These are phyloP conservation scores for Lipomyces yamanashiensis DNA, from an alignment of 805 yeast genomes.

Conservation along the genomic window DNA sequence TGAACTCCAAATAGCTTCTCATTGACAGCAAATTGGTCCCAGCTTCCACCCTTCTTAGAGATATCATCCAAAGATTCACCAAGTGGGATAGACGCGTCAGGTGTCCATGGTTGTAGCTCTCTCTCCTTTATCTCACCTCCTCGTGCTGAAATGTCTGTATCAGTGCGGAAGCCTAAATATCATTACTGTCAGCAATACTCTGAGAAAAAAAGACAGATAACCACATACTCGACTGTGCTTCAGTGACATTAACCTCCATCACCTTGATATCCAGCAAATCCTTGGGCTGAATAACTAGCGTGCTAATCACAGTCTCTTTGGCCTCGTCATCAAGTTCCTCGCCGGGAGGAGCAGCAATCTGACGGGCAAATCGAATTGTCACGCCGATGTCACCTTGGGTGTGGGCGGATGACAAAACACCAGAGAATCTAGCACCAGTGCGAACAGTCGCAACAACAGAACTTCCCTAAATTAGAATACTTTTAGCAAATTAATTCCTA, in stretches of 20 bases:
- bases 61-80: constrained; percentile 46
- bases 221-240: constrained; percentile 34
- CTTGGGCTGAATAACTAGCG: constrained; percentile 53
- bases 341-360: constrained; percentile 47
- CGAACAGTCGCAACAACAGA: constrained; percentile 61
- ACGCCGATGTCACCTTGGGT: constrained; percentile 58
- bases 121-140: constrained; percentile 57
- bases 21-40: constrained; percentile 98
- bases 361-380: constrained; percentile 58
- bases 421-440: constrained; percentile 64
- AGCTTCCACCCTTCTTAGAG: constrained; percentile 46
- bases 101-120: constrained; percentile 83
- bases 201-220: constrained; percentile 12
- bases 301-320: constrained; percentile 49
- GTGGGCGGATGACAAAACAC: constrained; percentile 57
- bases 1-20: constrained; percentile 85
- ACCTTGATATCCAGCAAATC: constrained; percentile 59
- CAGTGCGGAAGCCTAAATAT: constrained; percentile 69
- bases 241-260: constrained; percentile 47
- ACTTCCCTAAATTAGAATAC: constrained; percentile 46
- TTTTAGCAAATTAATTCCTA: background rate
- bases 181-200: background rate
- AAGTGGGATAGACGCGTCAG: constrained; percentile 55
- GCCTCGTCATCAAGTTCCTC: constrained; percentile 46
- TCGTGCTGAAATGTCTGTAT: constrained; percentile 75